Percentiles rank a stretch among this genome's conserved stretches.
phyloP scores from a whole-genome alignment of 371 early-diverging fungal genomes.

The Saksenaea vasiformis region DNA sequence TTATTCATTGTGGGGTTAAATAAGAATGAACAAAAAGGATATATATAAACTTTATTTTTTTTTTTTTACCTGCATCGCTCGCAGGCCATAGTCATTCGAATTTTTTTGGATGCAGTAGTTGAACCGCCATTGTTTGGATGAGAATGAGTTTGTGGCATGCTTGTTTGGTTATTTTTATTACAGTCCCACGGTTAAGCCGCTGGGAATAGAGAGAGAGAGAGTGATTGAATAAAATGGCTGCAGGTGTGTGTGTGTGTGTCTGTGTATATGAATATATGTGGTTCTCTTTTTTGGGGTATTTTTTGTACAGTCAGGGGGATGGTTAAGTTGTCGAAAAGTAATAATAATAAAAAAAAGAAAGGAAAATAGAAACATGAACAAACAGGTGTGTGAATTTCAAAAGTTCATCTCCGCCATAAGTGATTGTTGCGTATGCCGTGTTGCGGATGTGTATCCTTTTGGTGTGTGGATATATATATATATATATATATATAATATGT shows the following conservation, averaged over 20 bases:
- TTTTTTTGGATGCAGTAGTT: slow-evolving; percentile 36
- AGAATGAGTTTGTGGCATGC: slow-evolving; percentile 1
- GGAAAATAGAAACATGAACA: slow-evolving; percentile 3
- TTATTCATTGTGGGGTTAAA: neutral
- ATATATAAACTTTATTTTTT: neutral
- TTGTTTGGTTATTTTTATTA: slow-evolving; percentile 1
- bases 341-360: slow-evolving; percentile 1
- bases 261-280: too few relatives aligned
- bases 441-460: too few relatives aligned
- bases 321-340: neutral
- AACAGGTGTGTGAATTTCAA: slow-evolving; percentile 4
- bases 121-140: slow-evolving; percentile 10
- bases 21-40: neutral
- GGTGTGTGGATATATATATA: too few relatives aligned
- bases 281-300: too few relatives aligned
- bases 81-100: slow-evolving; percentile 58
- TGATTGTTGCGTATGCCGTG: too few relatives aligned
- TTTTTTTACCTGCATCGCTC: slow-evolving; percentile 49
- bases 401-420: slow-evolving; percentile 1
- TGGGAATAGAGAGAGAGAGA: slow-evolving; percentile 1
- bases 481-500: too few relatives aligned
- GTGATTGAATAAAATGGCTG: neutral
- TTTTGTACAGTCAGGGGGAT: neutral
- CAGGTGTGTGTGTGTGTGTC: too few relatives aligned
- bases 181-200: slow-evolving; percentile 6